A percentile compares a stretch with the other conserved stretches of the same genome.
Conservation (phyloP, 371 early-diverging fungal species). For the Chytridium lagenaria region DNA sequence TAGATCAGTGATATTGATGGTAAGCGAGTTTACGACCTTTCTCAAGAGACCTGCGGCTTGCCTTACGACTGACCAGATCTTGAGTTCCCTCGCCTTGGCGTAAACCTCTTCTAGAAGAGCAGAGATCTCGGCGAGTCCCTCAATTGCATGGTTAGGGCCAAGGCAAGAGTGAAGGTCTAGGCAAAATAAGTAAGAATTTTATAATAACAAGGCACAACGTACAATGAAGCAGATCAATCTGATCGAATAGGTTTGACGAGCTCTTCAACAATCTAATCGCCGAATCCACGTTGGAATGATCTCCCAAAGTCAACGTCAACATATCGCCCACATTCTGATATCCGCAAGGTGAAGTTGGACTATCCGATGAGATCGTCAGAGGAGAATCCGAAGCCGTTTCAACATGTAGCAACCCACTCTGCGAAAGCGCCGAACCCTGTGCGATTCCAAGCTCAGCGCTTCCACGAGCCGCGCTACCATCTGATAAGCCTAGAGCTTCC, state of each 20-base stretch:
- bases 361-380: neutral
- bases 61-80: constrained; percentile 82
- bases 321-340: neutral
- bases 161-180: constrained; percentile 71
- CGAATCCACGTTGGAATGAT: constrained; percentile 64
- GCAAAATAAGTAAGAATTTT: neutral
- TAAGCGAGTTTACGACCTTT: constrained; percentile 76
- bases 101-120: constrained; percentile 83
- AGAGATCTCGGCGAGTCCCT: constrained; percentile 61
- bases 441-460: neutral
- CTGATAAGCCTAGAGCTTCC: neutral
- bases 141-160: constrained; percentile 62
- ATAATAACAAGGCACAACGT: neutral
- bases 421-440: neutral
- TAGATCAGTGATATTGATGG: constrained; percentile 83
- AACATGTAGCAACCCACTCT: neutral
- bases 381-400: neutral
- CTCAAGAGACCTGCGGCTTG: constrained; percentile 78
- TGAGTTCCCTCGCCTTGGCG: constrained; percentile 71
- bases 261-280: constrained; percentile 71
- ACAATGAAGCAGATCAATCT: constrained; percentile 80
- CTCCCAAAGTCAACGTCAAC: constrained; percentile 71
- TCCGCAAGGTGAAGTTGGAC: neutral
- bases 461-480: neutral
- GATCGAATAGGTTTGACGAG: constrained; percentile 85